phyloP scores from a whole-genome alignment of 495 filamentous ascomycete species.

The Echria macrotheca region DNA sequence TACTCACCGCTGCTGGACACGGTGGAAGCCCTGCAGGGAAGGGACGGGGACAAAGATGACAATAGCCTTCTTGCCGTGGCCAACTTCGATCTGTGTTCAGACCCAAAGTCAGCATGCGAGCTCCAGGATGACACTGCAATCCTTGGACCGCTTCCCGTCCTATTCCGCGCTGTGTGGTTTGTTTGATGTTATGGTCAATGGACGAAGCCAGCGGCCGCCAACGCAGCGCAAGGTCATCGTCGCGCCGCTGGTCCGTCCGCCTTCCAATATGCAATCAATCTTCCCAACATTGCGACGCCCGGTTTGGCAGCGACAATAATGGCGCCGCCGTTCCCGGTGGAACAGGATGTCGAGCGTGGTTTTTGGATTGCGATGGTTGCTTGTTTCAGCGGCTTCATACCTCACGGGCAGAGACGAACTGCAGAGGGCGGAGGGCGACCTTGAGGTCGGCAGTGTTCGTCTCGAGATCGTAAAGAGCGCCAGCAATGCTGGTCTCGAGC shows the following conservation, averaged over 20 bases:
- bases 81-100: constrained; percentile 87
- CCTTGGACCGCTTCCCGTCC: constrained; percentile 66
- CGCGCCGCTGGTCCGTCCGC: constrained; percentile 18
- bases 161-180: constrained; percentile 46
- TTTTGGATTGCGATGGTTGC: constrained; percentile 14
- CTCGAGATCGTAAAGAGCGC: constrained; percentile 96
- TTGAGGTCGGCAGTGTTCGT: constrained; percentile 95
- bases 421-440: constrained; percentile 84
- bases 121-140: constrained; percentile 47
- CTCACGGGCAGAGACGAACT: constrained; percentile 97
- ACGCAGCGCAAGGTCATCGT: neutral
- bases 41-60: constrained; percentile 99
- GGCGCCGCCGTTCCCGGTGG: constrained; percentile 23
- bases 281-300: constrained; percentile 25
- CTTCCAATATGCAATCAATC: constrained; percentile 30
- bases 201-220: constrained; percentile 10
- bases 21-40: constrained; percentile 91
- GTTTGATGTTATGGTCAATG: constrained; percentile 26
- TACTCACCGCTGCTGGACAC: constrained; percentile 95
- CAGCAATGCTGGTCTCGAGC: constrained; percentile 89
- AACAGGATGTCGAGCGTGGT: constrained; percentile 33
- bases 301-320: constrained; percentile 20
- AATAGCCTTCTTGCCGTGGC: constrained; percentile 99
- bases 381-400: constrained; percentile 58
- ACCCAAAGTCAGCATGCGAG: constrained; percentile 64